Conservation (phyloP, 495 filamentous ascomycete species). For the Stereocaulon alpinum region DNA sequence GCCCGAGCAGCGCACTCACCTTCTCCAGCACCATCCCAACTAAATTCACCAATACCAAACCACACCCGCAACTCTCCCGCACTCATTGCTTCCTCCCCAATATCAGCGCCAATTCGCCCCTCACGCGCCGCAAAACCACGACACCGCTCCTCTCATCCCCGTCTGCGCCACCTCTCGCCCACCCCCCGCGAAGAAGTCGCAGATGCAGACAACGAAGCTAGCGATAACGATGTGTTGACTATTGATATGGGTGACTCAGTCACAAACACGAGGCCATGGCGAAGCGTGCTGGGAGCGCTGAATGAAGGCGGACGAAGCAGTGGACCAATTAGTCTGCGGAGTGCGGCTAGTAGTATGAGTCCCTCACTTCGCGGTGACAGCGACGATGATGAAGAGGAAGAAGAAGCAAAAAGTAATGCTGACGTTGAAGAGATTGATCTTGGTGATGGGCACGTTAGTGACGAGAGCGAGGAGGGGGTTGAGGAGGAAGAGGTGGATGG, state of each 20-base stretch:
- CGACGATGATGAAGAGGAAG: constrained; percentile 10
- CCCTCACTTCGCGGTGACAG: constrained; percentile 14
- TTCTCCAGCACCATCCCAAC: constrained; percentile 13
- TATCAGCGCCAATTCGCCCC: background rate
- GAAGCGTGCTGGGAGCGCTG: constrained; percentile 8
- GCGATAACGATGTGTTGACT: constrained; percentile 16
- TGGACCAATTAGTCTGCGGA: constrained; percentile 22
- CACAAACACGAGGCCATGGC: constrained; percentile 13
- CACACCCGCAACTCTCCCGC: constrained; percentile 6
- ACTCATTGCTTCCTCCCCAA: background rate
- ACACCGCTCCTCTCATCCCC: constrained; percentile 1
- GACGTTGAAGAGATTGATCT: constrained; percentile 21
- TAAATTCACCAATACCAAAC: constrained; percentile 9
- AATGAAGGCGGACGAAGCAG: constrained; percentile 17
- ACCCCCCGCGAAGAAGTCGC: constrained; percentile 15
- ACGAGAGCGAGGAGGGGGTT: background rate
- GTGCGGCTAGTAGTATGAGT: constrained; percentile 24
- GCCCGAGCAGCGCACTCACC: constrained; percentile 7
- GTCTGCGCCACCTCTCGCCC: constrained; percentile 9
- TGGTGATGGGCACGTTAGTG: background rate
- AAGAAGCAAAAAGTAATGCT: constrained; percentile 9
- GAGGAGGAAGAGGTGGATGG: constrained; percentile 10
- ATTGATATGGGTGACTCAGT: constrained; percentile 21
- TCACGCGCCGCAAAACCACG: constrained; percentile 7
- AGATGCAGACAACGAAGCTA: constrained; percentile 19